Conservation (phyloP, 768 basidiomycete genomes). For the Termitomyces sp. region DNA sequence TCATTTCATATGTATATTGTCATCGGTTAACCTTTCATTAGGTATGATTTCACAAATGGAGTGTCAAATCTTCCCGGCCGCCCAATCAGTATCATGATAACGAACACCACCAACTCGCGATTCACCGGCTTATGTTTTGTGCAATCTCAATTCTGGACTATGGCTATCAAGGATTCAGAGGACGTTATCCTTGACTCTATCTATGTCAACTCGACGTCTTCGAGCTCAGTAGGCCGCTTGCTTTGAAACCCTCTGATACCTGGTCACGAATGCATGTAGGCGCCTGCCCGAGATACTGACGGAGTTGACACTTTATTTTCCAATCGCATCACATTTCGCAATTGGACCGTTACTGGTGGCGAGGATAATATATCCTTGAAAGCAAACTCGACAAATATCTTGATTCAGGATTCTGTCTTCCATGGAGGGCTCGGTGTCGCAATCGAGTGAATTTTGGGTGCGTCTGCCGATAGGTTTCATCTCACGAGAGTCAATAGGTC, state of each 20-base stretch:
- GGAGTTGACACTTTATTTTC: slow-evolving; percentile 30
- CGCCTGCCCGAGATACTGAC: slow-evolving; percentile 28
- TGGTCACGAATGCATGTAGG: slow-evolving; percentile 10
- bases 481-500: slow-evolving; percentile 6
- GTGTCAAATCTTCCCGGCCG: slow-evolving; percentile 30
- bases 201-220: slow-evolving; percentile 32
- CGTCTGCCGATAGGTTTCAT: background rate
- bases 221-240: slow-evolving; percentile 18
- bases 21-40: background rate
- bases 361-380: slow-evolving; percentile 35
- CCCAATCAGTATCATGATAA: slow-evolving; percentile 30
- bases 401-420: slow-evolving; percentile 30
- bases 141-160: slow-evolving; percentile 38
- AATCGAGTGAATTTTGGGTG: slow-evolving; percentile 20
- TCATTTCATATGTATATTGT: background rate
- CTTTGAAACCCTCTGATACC: background rate
- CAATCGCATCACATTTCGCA: slow-evolving; percentile 29
- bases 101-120: slow-evolving; percentile 28
- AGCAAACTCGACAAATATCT: slow-evolving; percentile 34
- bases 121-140: slow-evolving; percentile 31
- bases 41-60: slow-evolving; percentile 31
- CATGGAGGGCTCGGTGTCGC: slow-evolving; percentile 32
- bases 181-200: slow-evolving; percentile 30
- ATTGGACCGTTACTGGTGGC: slow-evolving; percentile 31
- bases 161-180: slow-evolving; percentile 26